Evolutionary conservation across 2,329 filamentous ascomycete species (phyloP).

Genomic region (Drechslerella coelobrocha): DNA sequence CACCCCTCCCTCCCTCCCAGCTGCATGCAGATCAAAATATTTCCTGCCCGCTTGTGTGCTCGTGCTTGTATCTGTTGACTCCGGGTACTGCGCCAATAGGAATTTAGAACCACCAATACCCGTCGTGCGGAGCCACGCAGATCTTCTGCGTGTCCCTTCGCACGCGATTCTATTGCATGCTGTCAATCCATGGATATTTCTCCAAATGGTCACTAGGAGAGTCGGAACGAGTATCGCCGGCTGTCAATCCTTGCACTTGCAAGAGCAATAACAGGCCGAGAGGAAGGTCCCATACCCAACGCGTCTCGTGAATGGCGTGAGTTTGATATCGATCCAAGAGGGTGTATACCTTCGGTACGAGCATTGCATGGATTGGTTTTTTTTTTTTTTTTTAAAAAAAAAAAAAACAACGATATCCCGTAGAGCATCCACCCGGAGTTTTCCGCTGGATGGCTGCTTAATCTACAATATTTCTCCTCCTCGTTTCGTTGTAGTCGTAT

Average conservation of each 20-base stretch:
- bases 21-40: constrained; percentile 6
- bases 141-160: constrained; percentile 3
- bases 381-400: too few relatives aligned
- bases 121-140: constrained; percentile 23
- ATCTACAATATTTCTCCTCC: too few relatives aligned
- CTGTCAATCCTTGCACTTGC: neutral
- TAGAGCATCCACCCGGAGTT: constrained; percentile 1
- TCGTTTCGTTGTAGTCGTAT: constrained; percentile 16
- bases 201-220: neutral
- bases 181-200: constrained; percentile 19
- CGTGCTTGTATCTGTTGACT: too few relatives aligned
- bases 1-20: constrained; percentile 15
- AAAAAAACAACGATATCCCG: neutral
- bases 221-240: too few relatives aligned
- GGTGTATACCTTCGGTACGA: constrained; percentile 17
- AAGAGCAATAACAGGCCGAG: neutral
- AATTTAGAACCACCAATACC: constrained; percentile 9
- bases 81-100: constrained; percentile 28
- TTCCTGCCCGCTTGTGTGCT: too few relatives aligned
- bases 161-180: constrained; percentile 2
- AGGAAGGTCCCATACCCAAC: neutral
- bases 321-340: constrained; percentile 1
- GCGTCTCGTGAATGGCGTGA: neutral
- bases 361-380: constrained; percentile 40
- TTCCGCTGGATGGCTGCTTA: constrained; percentile 21